Evolutionary conservation across 1,284 basidiomycete species (phyloP), one percentile per base, ranked within the genome.

Genomic region (Rhodofomes roseus): DNA sequence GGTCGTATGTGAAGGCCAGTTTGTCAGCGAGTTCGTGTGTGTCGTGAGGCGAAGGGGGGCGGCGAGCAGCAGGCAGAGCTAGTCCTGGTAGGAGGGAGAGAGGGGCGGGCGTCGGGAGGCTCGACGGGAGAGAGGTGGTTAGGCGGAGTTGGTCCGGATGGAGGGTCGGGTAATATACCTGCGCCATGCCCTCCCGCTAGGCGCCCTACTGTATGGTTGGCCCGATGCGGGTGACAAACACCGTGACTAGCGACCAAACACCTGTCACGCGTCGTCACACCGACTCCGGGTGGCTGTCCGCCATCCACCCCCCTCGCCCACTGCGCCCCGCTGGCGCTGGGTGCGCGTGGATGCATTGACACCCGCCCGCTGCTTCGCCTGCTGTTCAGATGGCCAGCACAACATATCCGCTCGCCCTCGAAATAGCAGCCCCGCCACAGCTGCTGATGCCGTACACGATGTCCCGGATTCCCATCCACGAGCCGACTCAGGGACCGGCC

Each of bases 151-250:
- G 59, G 34, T 14, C 48, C 54, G 54, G 57, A 59, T 41, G 54
- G 55, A 56, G 54, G 58, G 36, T 53, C 58, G 60, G 60, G 56
- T 66, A 66, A 63, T 65, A 66, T 66, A 66, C 51, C 43, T 36
- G 22, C 46, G 52, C n/a, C 40, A 31, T 29, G 55, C 58, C 37
- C 51, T 27, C 11, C 16, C 56, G n/a, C n/a, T 25, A n/a, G 27
- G 22, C 34, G 53, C 41, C 14, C 8, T n/a, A n/a, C n/a, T n/a
- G n/a, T n/a, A n/a, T n/a, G n/a, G n/a, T n/a, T n/a, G n/a, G n/a
- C n/a, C n/a, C n/a, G n/a, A n/a, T n/a, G n/a, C 36, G 37, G 4
- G 4, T 4, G 40, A 25, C 39, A 43, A 34, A 44, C 29, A 29
- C 18, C 22, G 41, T 27, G 55, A 57, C 50, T 5, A 4, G 7